Conservation (phyloP, 345 rosid genomes). For the Geranium brycei region DNA sequence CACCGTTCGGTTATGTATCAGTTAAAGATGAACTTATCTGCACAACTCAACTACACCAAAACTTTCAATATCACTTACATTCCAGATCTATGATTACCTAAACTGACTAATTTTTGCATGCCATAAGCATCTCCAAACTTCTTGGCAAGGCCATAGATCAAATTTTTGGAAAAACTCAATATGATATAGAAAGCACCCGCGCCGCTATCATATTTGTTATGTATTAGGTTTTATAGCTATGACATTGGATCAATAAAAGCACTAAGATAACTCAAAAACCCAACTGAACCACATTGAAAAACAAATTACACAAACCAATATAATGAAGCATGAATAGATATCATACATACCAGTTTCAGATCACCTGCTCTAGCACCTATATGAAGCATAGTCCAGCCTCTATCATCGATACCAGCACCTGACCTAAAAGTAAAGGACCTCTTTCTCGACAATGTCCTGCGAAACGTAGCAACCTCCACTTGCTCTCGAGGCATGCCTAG, state of each 20-base stretch:
- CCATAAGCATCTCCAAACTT: background rate
- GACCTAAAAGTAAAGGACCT: conserved; percentile 37
- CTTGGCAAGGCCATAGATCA: background rate
- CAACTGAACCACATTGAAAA: background rate
- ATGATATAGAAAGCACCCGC: no score
- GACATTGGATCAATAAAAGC: background rate
- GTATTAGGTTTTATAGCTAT: no score
- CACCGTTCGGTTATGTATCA: background rate
- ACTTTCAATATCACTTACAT: background rate
- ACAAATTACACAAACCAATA: background rate
- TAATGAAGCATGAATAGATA: background rate
- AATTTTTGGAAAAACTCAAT: no score
- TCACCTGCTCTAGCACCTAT: conserved; percentile 81
- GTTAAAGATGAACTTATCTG: background rate
- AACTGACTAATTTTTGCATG: background rate
- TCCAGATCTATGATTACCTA: background rate
- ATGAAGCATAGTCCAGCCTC: conserved; percentile 91
- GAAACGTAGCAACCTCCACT: conserved; percentile 20
- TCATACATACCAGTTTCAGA: conserved; percentile 34
- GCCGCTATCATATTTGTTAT: no score
- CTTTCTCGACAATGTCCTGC: conserved; percentile 47
- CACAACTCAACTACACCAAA: background rate
- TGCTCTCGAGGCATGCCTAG: conserved; percentile 39
- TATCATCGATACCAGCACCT: conserved; percentile 49
- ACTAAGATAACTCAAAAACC: background rate